Conservation (phyloP, 306 rosid genomes). For the Inga leiocalycina region DNA sequence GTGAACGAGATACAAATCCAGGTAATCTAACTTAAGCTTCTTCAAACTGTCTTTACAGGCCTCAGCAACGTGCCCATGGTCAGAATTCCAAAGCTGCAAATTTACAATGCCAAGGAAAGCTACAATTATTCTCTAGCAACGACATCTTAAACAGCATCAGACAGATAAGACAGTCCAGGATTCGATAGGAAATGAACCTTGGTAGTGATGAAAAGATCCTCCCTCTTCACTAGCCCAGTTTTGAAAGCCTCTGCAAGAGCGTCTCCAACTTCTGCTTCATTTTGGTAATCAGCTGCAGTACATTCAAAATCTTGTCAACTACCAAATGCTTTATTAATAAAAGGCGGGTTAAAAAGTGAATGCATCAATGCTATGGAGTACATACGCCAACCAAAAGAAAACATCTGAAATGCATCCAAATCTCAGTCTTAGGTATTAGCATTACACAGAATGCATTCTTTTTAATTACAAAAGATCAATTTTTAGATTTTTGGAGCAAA, state of each 20-base stretch:
- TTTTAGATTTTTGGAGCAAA: not conserved
- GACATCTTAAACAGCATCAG: not conserved
- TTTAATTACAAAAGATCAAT: not conserved
- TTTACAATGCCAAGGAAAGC: constrained; percentile 26
- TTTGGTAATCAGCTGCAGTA: constrained; percentile 73
- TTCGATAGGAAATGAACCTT: constrained; percentile 52
- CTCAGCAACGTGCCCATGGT: constrained; percentile 87
- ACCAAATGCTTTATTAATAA: not conserved
- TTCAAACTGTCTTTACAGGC: constrained; percentile 89
- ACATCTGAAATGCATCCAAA: not conserved
- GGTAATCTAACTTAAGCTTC: constrained; percentile 78
- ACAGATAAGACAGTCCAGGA: not conserved
- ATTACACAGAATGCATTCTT: not conserved
- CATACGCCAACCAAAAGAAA: not conserved
- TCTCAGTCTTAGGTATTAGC: not conserved
- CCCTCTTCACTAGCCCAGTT: constrained; percentile 78
- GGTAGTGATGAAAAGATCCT: constrained; percentile 84
- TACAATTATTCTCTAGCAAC: constrained; percentile 2
- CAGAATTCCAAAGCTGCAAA: constrained; percentile 96
- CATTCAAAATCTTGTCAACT: constrained; percentile 32
- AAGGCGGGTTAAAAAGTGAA: not conserved
- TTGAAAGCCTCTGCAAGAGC: constrained; percentile 75
- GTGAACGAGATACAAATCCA: constrained; percentile 88
- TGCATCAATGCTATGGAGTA: not conserved
- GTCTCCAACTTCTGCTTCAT: constrained; percentile 84